Evolutionary conservation across 2,329 filamentous ascomycete genomes (phyloP), one percentile per base, ranked within the genome.

Genomic region (Exophiala sp.): DNA sequence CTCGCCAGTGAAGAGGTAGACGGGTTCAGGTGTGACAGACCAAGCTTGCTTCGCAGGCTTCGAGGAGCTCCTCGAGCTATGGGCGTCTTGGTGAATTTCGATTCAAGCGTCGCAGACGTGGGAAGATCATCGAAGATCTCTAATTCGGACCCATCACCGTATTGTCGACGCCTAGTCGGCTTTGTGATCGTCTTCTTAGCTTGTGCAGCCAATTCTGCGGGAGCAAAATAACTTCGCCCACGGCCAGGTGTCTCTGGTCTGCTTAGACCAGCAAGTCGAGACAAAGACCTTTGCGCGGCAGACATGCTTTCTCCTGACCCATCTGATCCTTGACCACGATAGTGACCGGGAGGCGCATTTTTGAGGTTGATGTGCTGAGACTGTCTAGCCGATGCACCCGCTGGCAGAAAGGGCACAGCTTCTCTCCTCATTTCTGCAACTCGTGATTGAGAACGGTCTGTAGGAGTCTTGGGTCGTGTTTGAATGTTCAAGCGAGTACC

Each of bases 121-220:
- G 92, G 92, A 52, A 99, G 75, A 71, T 99, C 94, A 68, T 99
- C 94, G 68, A 99, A 97, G 2, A 82, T 85, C 63, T 97, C 92
- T 33, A 99, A 78, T 71, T 99, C 94, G 56, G 87, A 88, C 12
- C 94, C 94, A 69, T 96, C 90, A 10, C 94, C 94, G 72, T 95
- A 99, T 64, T 89, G 84, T 42, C 85, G 81, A 55, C 78, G 77
- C 38, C 84, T 79, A 34, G 82, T 78, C 2, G 90, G 90, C 68
- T 86, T 88, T 59, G 82, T 91, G 55, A 95, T 73, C 43, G 87
- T 85, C 61, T 87, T 83, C 76, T 86, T 87, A 5, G 79, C 73
- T 46, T 79, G 76, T 50, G 81, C 79, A 47, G 76, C 70, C 29
- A 80, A 66, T 16, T 76, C 70, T 49, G 79, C 76, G 24, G 78